phyloP scores from a whole-genome alignment of 306 rosid species.

The Inga laurina region DNA sequence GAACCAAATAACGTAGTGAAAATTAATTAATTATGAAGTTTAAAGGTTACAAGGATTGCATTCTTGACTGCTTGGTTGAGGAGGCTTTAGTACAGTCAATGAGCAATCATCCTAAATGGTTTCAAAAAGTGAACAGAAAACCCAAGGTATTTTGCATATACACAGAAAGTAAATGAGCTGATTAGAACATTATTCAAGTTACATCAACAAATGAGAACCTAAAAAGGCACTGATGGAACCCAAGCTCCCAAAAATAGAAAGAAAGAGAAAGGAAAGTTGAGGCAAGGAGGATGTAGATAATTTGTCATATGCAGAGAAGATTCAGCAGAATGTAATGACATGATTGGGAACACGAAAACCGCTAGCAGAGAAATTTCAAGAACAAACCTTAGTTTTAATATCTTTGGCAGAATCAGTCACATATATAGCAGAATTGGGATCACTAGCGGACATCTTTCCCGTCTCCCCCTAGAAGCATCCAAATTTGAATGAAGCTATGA shows the following conservation, averaged over 20 bases:
- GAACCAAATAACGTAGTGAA: not conserved
- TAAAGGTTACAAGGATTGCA: not conserved
- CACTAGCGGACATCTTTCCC: constrained; percentile 98
- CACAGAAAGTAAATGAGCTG: not conserved
- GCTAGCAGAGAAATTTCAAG: not conserved
- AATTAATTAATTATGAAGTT: not conserved
- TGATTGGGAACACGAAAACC: not conserved
- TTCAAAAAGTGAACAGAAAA: constrained; percentile 10
- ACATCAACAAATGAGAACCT: not conserved
- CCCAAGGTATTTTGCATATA: not conserved
- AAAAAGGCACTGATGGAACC: not conserved
- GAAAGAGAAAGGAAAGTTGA: not conserved
- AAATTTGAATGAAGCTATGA: constrained; percentile 27
- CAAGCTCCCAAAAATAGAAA: not conserved
- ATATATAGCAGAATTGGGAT: constrained; percentile 95
- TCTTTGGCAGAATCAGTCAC: constrained; percentile 92
- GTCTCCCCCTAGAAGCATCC: constrained; percentile 81
- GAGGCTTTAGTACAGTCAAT: not conserved
- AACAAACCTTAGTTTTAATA: constrained; percentile 78
- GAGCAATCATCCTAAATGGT: not conserved
- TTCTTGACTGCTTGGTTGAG: not conserved
- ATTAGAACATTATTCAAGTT: not conserved
- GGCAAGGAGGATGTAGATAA: not conserved
- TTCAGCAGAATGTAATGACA: not conserved
- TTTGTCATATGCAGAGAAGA: constrained; percentile 11